Base-by-base conservation (phyloP, 345 rosid genomes). In the Lepidium aucheri region DNA sequence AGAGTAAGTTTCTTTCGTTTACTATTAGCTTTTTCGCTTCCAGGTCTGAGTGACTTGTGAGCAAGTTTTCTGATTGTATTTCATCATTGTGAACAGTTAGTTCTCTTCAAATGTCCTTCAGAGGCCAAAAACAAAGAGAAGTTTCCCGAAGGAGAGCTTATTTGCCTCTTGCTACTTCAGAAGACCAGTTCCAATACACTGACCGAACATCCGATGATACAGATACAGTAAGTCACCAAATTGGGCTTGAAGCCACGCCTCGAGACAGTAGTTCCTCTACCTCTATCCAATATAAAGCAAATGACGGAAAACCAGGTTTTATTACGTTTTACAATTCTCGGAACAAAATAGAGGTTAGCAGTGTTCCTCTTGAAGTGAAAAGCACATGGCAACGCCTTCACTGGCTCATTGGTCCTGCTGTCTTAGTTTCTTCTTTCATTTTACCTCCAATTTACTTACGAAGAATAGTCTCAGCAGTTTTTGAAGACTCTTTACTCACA, bases 401-500 rank as follows among this genome's bases (percentile, higher is more conserved):
- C 65, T 93, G 98, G 97, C 78, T 93, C 75, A 34, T 82, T 26
- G 97, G 96, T 75, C 98, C 98, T 45, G 81, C 89, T 24, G 88
- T 88, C 78, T 88, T 93, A 54, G 98, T 93, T 40, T 82, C 92
- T 28, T 93, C 98, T 60, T 93, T 93, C 77, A 80, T 90, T 74
- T 70, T 93, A 66, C 97, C 98, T 20, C 88, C 97, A 2, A 78
- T 93, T 53, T 90, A 86, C 80, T 77, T 93, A 64, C 82, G 98
- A 52, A 76, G 69, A 60, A 78, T 93, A 50, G 82, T 93, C 60
- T 90, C 96, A n/a, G 74, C 84, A 22, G 75, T 90, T 59, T 93
- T 90, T 57, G 98, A 88, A 81, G 98, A 93, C 79, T 93, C 96
- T 61, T 77, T 93, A 69, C 81, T 88, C 77, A 90, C 98, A 82